Evolutionary conservation across 163 green algal genomes (phyloP), one percentile per base, ranked within the genome.

Genomic region (Chlorella variabilis): DNA sequence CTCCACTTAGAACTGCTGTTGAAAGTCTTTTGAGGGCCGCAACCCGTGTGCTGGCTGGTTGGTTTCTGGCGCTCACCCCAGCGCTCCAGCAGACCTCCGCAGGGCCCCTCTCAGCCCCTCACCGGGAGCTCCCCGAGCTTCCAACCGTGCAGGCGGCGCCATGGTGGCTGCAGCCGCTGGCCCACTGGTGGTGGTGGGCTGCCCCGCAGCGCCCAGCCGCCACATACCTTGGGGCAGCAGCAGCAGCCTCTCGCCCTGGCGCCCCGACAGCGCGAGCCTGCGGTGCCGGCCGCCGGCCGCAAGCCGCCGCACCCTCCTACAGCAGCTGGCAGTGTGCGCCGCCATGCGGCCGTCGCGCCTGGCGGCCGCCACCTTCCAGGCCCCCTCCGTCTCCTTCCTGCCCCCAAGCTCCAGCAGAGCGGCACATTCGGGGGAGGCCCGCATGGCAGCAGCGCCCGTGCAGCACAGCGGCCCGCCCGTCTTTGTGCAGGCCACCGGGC

Each of bases 401-500:
- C 73, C 73, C 13, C 73, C 73, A 1, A 33, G 51, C 20, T 45
- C 41, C 54, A 80, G 56, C 73, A 80, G 34, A 33, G 15, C 36
- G 1, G 23, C 54, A 39, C 59, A 61, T 25, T 29, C 33, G 17
- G 56, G 27, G 4, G n/a, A 62, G 13, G 17, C 21, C 51, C 58
- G 39, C n/a, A n/a, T n/a, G n/a, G 56, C 34, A 31, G 33, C 54
- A 18, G 36, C 17, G n/a, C 65, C 77, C 49, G 41, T 45, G 48
- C 48, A 51, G 8, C 49, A 69, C 66, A 38, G 29, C 29, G 84
- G 78, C 11, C 93, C 93, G 17, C 89, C 92, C 0, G 94, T 90
- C 0, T 90, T 85, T 76, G 88, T 97, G 2, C 91, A 86, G 31
- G 90, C 93, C 3, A 92, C 89, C 11, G 94, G 93, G 23, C 78